Evolutionary conservation across 768 basidiomycete species (phyloP).

Genomic region (Psilocybe sp.): DNA sequence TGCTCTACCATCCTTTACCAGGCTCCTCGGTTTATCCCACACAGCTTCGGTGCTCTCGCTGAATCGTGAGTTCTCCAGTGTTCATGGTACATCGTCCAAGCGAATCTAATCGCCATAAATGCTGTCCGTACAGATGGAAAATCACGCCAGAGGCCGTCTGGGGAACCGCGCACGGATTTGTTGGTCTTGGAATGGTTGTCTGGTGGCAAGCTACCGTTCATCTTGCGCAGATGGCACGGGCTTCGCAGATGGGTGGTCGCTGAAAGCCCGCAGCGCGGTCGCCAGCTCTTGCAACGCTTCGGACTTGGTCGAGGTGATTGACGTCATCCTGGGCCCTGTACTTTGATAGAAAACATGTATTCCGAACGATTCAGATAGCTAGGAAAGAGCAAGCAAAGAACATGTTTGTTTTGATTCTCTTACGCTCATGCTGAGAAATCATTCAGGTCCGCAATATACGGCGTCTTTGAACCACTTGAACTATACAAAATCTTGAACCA

Average conservation of each 20-base stretch:
- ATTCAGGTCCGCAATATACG: too few relatives aligned
- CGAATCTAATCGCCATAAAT: background rate
- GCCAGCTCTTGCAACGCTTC: too few relatives aligned
- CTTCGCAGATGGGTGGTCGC: slow-evolving; percentile 7
- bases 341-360: too few relatives aligned
- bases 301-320: too few relatives aligned
- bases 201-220: slow-evolving; percentile 84
- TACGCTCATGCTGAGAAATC: too few relatives aligned
- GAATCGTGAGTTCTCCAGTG: slow-evolving; percentile 51
- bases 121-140: slow-evolving; percentile 33
- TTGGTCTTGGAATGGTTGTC: slow-evolving; percentile 67
- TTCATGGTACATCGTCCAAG: background rate
- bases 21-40: slow-evolving; percentile 77
- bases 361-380: too few relatives aligned
- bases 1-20: slow-evolving; percentile 74
- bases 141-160: slow-evolving; percentile 72
- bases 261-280: too few relatives aligned
- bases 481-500: too few relatives aligned
- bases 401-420: too few relatives aligned
- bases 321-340: too few relatives aligned
- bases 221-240: slow-evolving; percentile 39
- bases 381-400: too few relatives aligned
- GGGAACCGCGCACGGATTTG: slow-evolving; percentile 69
- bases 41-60: slow-evolving; percentile 55
- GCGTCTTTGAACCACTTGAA: too few relatives aligned